phyloP scores from a whole-genome alignment of 306 rosid genomes.

The Malus domestica region ASM211411v1 NC_041796.1:1772001-1772500 shows the following conservation, averaged over 20 bases:
- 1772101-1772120: slow-evolving; percentile 20
- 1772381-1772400: background rate
- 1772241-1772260: slow-evolving; percentile 94
- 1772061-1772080: slow-evolving; percentile 13
- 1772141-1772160: slow-evolving; percentile 46
- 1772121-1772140: slow-evolving; percentile 55
- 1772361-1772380: background rate
- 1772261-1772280: slow-evolving; percentile 55
- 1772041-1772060: slow-evolving; percentile 37
- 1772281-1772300: background rate
- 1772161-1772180: slow-evolving; percentile 66
- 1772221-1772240: slow-evolving; percentile 66
- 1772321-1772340: too few species aligned
- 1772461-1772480: slow-evolving; percentile 49
- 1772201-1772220: slow-evolving; percentile 39
- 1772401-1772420: too few species aligned
- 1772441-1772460: background rate
- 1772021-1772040: slow-evolving; percentile 82
- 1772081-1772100: slow-evolving; percentile 16
- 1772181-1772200: slow-evolving; percentile 66
- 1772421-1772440: background rate
- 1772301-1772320: background rate
- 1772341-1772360: background rate
- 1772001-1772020: slow-evolving; percentile 71
- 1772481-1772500: slow-evolving; percentile 64